These are phyloP conservation scores for Scleroderma citrinum DNA, from an alignment of 768 basidiomycete species.

Conservation along the genomic window DNA sequence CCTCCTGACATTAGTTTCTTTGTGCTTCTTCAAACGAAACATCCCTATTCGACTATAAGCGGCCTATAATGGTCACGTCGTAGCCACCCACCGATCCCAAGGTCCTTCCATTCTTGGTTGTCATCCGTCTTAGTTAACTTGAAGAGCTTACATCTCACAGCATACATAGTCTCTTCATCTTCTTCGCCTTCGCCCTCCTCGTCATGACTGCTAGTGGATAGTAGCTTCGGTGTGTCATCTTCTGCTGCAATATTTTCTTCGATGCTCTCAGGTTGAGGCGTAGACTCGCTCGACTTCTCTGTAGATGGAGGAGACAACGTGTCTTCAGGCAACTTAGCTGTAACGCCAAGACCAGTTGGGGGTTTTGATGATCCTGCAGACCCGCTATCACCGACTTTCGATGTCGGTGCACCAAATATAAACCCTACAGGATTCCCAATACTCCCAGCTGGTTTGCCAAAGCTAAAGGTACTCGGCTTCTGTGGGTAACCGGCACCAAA, in stretches of 20 bases:
- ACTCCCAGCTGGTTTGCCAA: conserved; percentile 37
- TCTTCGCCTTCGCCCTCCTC: conserved; percentile 79
- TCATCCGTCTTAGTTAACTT: conserved; percentile 49
- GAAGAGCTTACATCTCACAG: conserved; percentile 56
- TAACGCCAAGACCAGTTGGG: neutral
- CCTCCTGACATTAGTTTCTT: conserved; percentile 50
- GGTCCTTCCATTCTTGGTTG: conserved; percentile 50
- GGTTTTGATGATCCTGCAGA: neutral
- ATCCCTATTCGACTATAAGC: conserved; percentile 40
- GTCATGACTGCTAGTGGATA: conserved; percentile 41
- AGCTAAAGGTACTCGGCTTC: conserved; percentile 19
- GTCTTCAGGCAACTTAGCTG: conserved; percentile 6
- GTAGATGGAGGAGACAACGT: conserved; percentile 23
- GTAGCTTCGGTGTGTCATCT: conserved; percentile 20
- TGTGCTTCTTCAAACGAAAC: conserved; percentile 70
- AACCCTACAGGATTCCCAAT: conserved; percentile 65
- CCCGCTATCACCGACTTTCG: conserved; percentile 10
- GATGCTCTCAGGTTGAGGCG: conserved; percentile 21
- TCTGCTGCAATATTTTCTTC: conserved; percentile 24
- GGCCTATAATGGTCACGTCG: neutral
- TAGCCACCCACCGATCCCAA: conserved; percentile 55
- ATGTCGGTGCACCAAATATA: conserved; percentile 30
- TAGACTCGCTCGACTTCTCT: conserved; percentile 26
- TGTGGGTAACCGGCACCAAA: conserved; percentile 27
- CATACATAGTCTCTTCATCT: conserved; percentile 62